A percentile compares a stretch with the other conserved stretches of the same genome.
Conservation (phyloP, 768 basidiomycete species). For the Collybia sordida region DNA sequence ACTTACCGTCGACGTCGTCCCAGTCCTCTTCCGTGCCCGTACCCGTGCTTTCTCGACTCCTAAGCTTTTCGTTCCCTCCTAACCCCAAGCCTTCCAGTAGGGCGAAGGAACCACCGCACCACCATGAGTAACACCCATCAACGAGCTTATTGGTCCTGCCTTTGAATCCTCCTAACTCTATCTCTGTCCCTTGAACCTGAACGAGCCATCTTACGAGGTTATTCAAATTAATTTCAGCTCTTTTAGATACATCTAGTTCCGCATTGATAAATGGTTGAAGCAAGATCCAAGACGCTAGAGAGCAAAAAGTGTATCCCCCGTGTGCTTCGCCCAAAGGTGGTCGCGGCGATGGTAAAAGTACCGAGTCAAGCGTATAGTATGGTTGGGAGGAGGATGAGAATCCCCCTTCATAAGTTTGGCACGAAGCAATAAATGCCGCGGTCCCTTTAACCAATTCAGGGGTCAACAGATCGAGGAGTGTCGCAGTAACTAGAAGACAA, state of each 20-base stretch:
- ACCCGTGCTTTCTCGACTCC: slow-evolving; percentile 5
- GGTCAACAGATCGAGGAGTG: slow-evolving; percentile 82
- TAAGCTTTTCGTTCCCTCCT: slow-evolving; percentile 32
- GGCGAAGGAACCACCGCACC: slow-evolving; percentile 89
- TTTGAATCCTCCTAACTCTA: slow-evolving; percentile 89
- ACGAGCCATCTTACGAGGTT: slow-evolving; percentile 78
- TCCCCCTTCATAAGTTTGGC: slow-evolving; percentile 98
- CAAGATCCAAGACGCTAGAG: slow-evolving; percentile 81
- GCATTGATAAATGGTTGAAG: slow-evolving; percentile 54
- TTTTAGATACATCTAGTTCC: slow-evolving; percentile 8
- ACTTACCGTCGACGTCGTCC: slow-evolving; percentile 72
- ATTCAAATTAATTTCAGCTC: slow-evolving; percentile 53
- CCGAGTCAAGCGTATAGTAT: slow-evolving; percentile 41
- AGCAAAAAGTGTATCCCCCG: slow-evolving; percentile 96
- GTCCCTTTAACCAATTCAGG: slow-evolving; percentile 81
- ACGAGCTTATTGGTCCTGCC: slow-evolving; percentile 98
- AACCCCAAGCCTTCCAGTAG: slow-evolving; percentile 65
- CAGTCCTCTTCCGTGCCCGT: slow-evolving; percentile 40
- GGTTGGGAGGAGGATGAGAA: slow-evolving; percentile 82
- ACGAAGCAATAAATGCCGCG: slow-evolving; percentile 78
- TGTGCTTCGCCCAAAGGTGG: slow-evolving; percentile 94
- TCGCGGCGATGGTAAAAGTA: slow-evolving; percentile 44
- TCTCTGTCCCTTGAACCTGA: slow-evolving; percentile 79
- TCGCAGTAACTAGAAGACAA: slow-evolving; percentile 83
- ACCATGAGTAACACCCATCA: slow-evolving; percentile 99